Evolutionary conservation across 345 rosid genomes (phyloP), one percentile per base, ranked within the genome.

Genomic region (Rhizophora apiculata): DNA sequence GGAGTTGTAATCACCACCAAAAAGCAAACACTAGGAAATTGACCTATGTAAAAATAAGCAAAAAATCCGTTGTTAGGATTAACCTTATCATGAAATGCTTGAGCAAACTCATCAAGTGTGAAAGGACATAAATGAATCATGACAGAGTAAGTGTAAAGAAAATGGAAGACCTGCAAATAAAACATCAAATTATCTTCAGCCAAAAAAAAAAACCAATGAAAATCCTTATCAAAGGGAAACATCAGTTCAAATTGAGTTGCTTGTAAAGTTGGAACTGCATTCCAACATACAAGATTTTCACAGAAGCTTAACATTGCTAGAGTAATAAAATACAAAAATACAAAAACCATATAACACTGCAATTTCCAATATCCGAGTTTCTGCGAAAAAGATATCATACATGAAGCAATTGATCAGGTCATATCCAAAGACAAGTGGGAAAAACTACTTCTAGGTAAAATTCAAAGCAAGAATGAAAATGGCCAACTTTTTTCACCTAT

Each of bases 71-170:
- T 43, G 53, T 31, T 52, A 68, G 77, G 64, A 67, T 59, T 68
- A 70, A 95, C 99, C 99, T 90, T 95, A 68, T 95, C 93, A 82
- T 90, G 91, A 83, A 92, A 92, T 73, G 97, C 90, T 78, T 89
- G 91, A 75, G 92, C 88, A 76, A 95, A 84, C 81, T 89, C 92
- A 71, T 92, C 99, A 62, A 95, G 84, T 31, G 99, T 88, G 82
- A 95, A 95, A 65, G 91, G 82, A 68, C 86, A 81, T 69, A 84
- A 68, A 62, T 87, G 89, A 75, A 86, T 74, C 48, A 64, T 78
- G 62, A 74, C 79, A 31, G 94, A 86, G 74, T 88, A 95, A 22
- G 99, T 95, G 76, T 82, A 95, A 61, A 95, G 84, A 82, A 95
- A 95, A 76, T 90, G 96, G 75, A 92, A 85, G 60, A 85, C 97